Percentiles rank a stretch among this genome's conserved stretches.
phyloP scores from a whole-genome alignment of 2,329 filamentous ascomycete genomes.

The Dactylonectria estremocensis region DNA sequence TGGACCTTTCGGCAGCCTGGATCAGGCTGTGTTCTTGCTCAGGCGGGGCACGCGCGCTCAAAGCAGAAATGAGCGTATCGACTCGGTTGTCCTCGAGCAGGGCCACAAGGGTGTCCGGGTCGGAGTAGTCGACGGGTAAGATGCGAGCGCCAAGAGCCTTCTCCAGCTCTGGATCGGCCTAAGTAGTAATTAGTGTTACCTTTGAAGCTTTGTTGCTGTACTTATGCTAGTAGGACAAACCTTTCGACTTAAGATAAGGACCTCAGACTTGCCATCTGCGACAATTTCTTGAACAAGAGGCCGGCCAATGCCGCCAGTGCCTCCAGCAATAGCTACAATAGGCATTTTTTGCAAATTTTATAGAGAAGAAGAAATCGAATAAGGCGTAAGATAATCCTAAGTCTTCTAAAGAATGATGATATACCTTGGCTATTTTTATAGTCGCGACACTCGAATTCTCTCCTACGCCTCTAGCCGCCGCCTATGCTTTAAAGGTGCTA shows the following conservation, averaged over 20 bases:
- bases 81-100: constrained; percentile 55
- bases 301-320: constrained; percentile 61
- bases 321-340: constrained; percentile 61
- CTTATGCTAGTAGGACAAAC: constrained; percentile 35
- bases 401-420: too few relatives aligned
- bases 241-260: constrained; percentile 60
- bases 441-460: too few relatives aligned
- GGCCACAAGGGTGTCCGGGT: constrained; percentile 40
- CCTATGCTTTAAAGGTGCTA: too few relatives aligned
- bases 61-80: constrained; percentile 61
- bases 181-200: background rate
- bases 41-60: constrained; percentile 48
- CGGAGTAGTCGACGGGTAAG: constrained; percentile 49
- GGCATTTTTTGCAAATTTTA: background rate
- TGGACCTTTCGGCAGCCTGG: too few relatives aligned
- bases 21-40: constrained; percentile 55
- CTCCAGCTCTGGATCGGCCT: constrained; percentile 39
- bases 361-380: too few relatives aligned
- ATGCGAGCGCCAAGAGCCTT: constrained; percentile 45
- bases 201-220: background rate
- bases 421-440: too few relatives aligned
- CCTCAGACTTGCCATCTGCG: constrained; percentile 52
- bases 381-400: too few relatives aligned
- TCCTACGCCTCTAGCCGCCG: too few relatives aligned
- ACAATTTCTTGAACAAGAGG: constrained; percentile 62